Conservation (phyloP, 2,329 filamentous ascomycete species). For the Claviceps sp. region DNA sequence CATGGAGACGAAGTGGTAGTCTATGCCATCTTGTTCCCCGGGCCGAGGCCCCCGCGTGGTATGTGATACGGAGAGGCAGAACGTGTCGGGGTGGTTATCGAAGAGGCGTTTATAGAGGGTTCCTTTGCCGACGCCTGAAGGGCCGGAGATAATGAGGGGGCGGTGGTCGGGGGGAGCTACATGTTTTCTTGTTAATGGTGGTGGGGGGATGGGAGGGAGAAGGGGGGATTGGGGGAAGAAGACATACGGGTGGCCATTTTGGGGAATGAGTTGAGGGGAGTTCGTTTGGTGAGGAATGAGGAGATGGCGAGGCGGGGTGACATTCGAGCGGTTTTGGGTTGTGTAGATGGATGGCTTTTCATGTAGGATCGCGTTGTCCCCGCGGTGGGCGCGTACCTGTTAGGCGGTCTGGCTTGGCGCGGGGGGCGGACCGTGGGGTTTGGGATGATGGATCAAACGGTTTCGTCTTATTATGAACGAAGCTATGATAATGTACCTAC, state of each 20-base stretch:
- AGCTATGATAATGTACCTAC: too few species aligned
- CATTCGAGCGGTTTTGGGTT: constrained; percentile 4
- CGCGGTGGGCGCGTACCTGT: too few species aligned
- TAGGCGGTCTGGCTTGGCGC: too few species aligned
- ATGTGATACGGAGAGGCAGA: constrained; percentile 50
- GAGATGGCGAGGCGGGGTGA: constrained; percentile 1
- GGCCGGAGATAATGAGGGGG: constrained; percentile 65
- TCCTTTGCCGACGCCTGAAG: constrained; percentile 67
- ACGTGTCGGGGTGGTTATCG: constrained; percentile 35
- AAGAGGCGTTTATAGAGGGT: constrained; percentile 66
- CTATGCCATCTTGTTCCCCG: constrained; percentile 60
- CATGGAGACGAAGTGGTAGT: constrained; percentile 68
- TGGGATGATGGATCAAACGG: too few species aligned
- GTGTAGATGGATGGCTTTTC: not conserved
- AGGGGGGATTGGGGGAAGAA: too few species aligned
- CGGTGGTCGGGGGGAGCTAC: constrained; percentile 32
- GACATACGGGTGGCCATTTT: constrained; percentile 13
- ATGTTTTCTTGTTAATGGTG: not conserved
- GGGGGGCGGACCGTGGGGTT: too few species aligned
- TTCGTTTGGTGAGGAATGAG: not conserved
- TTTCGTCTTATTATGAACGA: too few species aligned
- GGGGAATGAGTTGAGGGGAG: constrained; percentile 2
- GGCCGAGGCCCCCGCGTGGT: constrained; percentile 68
- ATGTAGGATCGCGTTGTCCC: not conserved
- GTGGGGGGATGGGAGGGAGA: too few species aligned